Conservation (phyloP, 345 rosid species). For the Dipteronia dyeriana region DNA sequence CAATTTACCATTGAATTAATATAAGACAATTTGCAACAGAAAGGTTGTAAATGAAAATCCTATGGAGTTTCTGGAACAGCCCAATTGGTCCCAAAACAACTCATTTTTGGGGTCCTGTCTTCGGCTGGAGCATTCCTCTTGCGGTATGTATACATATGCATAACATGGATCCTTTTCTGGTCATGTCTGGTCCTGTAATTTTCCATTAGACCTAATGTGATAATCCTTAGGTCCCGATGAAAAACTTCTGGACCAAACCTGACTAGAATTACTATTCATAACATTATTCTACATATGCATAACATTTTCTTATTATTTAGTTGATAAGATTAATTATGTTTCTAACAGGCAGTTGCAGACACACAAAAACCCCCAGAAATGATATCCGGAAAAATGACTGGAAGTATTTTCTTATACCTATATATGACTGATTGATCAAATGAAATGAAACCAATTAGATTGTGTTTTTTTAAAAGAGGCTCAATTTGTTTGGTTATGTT, state of each 20-base stretch:
- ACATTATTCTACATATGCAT: background rate
- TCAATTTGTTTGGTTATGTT: background rate
- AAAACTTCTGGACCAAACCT: no score
- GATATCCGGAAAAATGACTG: slow-evolving; percentile 40
- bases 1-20: background rate
- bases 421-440: background rate
- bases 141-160: slow-evolving; percentile 36
- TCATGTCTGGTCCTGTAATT: no score
- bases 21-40: background rate
- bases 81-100: slow-evolving; percentile 58
- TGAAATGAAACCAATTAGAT: background rate
- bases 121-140: slow-evolving; percentile 43
- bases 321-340: background rate
- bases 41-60: slow-evolving; percentile 14
- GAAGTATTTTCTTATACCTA: slow-evolving; percentile 18
- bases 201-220: no score
- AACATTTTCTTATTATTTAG: background rate
- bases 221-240: no score
- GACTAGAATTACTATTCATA: no score
- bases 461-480: background rate
- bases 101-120: slow-evolving; percentile 61
- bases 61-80: slow-evolving; percentile 39
- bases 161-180: background rate
- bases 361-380: slow-evolving; percentile 39
- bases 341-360: slow-evolving; percentile 30